Percentiles rank a stretch among this genome's conserved stretches.
phyloP scores from a whole-genome alignment of 495 filamentous ascomycete species.

The Saxophila tyrrhenica region DNA sequence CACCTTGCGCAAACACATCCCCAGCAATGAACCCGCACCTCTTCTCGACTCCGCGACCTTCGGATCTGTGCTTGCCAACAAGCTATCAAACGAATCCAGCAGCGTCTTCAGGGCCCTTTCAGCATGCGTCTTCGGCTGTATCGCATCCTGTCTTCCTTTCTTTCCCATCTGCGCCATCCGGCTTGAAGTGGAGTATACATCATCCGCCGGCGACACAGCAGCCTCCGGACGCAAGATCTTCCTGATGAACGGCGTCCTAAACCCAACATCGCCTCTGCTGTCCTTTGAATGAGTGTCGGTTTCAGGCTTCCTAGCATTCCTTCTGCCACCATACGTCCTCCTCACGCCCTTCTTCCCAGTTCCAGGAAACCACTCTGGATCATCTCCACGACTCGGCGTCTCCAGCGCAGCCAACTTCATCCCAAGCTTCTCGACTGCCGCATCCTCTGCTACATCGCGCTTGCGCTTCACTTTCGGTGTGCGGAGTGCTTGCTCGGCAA shows the following conservation, averaged over 20 bases:
- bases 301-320: background rate
- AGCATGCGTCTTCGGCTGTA: background rate
- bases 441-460: background rate
- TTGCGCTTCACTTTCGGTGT: background rate
- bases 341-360: background rate
- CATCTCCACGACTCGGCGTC: background rate
- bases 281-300: background rate
- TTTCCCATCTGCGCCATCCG: background rate
- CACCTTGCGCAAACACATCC: background rate
- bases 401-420: background rate
- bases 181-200: background rate
- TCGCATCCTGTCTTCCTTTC: background rate
- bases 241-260: slow-evolving; percentile 1
- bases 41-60: background rate
- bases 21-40: background rate
- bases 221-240: background rate
- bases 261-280: background rate
- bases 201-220: background rate
- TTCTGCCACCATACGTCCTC: background rate
- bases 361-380: background rate
- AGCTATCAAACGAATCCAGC: background rate
- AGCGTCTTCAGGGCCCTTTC: background rate
- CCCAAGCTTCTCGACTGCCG: background rate
- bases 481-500: background rate
- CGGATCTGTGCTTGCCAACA: background rate